Conservation (phyloP, 495 filamentous ascomycete genomes). For the Halenospora varia region DNA sequence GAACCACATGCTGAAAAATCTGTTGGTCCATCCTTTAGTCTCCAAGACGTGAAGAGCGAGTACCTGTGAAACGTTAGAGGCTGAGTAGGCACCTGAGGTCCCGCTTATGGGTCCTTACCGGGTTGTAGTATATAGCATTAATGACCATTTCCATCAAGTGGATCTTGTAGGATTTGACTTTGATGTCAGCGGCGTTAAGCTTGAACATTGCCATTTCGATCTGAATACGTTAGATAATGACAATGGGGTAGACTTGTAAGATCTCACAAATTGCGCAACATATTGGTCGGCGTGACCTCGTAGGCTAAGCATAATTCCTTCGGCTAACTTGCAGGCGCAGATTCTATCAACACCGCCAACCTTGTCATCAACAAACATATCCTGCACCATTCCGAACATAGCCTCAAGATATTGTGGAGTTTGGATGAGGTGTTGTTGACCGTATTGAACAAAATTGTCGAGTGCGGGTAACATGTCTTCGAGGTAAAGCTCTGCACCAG, state of each 20-base stretch:
- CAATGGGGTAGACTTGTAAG: background rate
- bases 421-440: conserved; percentile 70
- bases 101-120: conserved; percentile 32
- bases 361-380: conserved; percentile 62
- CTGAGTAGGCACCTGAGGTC: background rate
- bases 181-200: conserved; percentile 64
- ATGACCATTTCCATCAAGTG: conserved; percentile 99
- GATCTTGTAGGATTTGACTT: conserved; percentile 85
- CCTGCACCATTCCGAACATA: conserved; percentile 75
- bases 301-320: conserved; percentile 93
- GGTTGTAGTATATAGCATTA: conserved; percentile 97
- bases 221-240: conserved; percentile 11
- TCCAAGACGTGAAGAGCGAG: conserved; percentile 83
- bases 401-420: conserved; percentile 84
- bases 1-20: conserved; percentile 98
- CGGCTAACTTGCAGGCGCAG: conserved; percentile 97
- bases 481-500: conserved; percentile 93
- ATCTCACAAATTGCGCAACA: conserved; percentile 65
- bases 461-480: conserved; percentile 98
- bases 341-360: conserved; percentile 94
- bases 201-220: conserved; percentile 82
- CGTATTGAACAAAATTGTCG: conserved; percentile 95
- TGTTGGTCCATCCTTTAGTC: conserved; percentile 94
- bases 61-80: conserved; percentile 20
- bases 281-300: conserved; percentile 85